Evolutionary conservation across 2,329 filamentous ascomycete species (phyloP).

Genomic region (Microsporum canis): DNA sequence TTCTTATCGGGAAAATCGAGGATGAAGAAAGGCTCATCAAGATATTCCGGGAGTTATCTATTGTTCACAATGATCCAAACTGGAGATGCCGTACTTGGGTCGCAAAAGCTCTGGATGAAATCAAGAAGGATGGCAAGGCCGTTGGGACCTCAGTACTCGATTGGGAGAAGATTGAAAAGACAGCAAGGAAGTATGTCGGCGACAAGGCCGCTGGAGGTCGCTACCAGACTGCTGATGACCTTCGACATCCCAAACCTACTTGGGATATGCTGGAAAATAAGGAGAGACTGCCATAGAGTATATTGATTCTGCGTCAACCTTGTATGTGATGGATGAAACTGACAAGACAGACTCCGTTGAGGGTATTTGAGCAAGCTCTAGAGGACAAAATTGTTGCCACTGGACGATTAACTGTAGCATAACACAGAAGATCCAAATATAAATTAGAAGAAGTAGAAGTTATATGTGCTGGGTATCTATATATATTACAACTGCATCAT

Average conservation of each 20-base stretch:
- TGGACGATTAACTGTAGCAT: no score
- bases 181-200: slow-evolving; percentile 27
- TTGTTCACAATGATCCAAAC: slow-evolving; percentile 25
- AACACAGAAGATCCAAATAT: not conserved
- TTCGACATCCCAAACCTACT: slow-evolving; percentile 19
- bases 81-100: slow-evolving; percentile 37
- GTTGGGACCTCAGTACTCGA: slow-evolving; percentile 28
- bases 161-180: slow-evolving; percentile 29
- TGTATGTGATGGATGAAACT: not conserved
- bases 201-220: slow-evolving; percentile 23
- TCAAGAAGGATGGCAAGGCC: slow-evolving; percentile 27
- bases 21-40: slow-evolving; percentile 24
- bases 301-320: not conserved
- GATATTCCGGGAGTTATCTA: slow-evolving; percentile 24
- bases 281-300: slow-evolving; percentile 10
- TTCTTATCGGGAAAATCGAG: slow-evolving; percentile 32
- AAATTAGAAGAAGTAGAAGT: no score
- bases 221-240: slow-evolving; percentile 12
- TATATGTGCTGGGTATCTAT: slow-evolving; percentile 7
- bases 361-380: no score
- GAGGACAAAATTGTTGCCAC: no score
- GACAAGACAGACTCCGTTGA: not conserved
- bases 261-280: slow-evolving; percentile 20
- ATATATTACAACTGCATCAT: slow-evolving; percentile 9
- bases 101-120: slow-evolving; percentile 22